phyloP scores from a whole-genome alignment of 2,329 filamentous ascomycete genomes.

The Penicillium sp. region DNA sequence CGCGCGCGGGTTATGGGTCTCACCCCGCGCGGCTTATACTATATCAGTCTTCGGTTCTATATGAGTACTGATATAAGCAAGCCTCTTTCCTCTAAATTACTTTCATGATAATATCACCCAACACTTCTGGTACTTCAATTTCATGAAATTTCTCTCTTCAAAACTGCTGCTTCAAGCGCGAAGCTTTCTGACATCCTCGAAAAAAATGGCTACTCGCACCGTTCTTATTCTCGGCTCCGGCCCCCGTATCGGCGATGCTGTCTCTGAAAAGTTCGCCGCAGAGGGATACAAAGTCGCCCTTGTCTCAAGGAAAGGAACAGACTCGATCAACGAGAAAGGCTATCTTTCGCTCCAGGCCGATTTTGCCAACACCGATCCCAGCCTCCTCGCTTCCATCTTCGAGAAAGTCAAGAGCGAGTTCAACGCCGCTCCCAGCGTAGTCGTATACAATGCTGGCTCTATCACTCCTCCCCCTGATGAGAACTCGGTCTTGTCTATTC shows the following conservation, averaged over 20 bases:
- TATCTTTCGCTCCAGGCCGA: conserved; percentile 36
- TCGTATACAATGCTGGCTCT: conserved; percentile 44
- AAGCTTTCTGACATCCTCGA: background rate
- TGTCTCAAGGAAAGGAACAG: conserved; percentile 18
- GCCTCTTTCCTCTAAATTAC: background rate
- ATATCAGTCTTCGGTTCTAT: no score
- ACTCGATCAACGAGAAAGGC: background rate
- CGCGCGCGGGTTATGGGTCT: background rate
- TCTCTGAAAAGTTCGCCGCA: conserved; percentile 2
- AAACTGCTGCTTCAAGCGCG: background rate
- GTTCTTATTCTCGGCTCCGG: conserved; percentile 1
- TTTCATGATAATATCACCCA: background rate
- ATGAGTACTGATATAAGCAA: background rate
- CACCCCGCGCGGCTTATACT: background rate
- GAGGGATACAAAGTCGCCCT: conserved; percentile 8
- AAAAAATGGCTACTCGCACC: background rate
- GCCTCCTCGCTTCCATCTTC: conserved; percentile 19
- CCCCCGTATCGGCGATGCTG: conserved; percentile 4
- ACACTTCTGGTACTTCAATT: background rate
- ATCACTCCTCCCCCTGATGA: conserved; percentile 31
- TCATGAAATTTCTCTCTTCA: background rate
- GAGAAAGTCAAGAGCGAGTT: conserved; percentile 30
- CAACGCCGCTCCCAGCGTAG: conserved; percentile 35
- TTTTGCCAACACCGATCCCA: conserved; percentile 28
- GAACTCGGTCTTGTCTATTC: conserved; percentile 32